A percentile compares a stretch with the other conserved stretches of the same genome.
These are phyloP conservation scores for Aspergillus sp. DNA, from an alignment of 2,329 filamentous ascomycete genomes.

Conservation along the genomic window DNA sequence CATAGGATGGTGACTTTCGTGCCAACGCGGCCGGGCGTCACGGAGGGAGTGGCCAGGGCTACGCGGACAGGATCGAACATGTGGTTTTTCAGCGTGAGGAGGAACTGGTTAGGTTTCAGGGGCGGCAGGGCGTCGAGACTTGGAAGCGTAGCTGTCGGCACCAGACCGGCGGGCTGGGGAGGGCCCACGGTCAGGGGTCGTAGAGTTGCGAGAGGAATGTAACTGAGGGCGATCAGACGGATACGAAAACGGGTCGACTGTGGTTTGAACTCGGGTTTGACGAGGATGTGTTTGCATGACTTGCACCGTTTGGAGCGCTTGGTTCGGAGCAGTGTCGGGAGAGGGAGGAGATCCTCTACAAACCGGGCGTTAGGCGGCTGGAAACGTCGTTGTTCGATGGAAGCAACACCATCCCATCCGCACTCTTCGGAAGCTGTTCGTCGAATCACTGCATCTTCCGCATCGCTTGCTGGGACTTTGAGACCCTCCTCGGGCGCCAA, in stretches of 20 bases:
- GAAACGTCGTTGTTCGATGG: conserved; percentile 44
- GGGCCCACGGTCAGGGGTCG: conserved; percentile 44
- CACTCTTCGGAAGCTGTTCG: conserved; percentile 45
- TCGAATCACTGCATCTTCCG: conserved; percentile 53
- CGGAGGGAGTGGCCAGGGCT: conserved; percentile 73
- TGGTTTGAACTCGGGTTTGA: conserved; percentile 87
- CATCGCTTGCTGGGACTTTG: conserved; percentile 50
- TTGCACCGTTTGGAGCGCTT: conserved; percentile 92
- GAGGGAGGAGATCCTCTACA: conserved; percentile 65
- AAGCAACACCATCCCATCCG: conserved; percentile 59
- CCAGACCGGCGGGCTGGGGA: conserved; percentile 29
- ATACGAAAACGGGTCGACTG: conserved; percentile 86
- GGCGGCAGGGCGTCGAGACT: conserved; percentile 43
- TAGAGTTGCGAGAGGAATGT: conserved; percentile 71
- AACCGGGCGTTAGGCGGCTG: conserved; percentile 52
- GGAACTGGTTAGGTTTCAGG: conserved; percentile 59
- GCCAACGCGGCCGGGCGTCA: conserved; percentile 66
- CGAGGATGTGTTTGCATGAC: conserved; percentile 86
- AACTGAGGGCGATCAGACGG: conserved; percentile 75
- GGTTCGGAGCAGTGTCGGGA: conserved; percentile 74
- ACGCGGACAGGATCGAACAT: conserved; percentile 87
- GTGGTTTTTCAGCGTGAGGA: conserved; percentile 86
- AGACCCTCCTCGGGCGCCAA: conserved; percentile 63
- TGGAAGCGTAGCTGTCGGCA: conserved; percentile 17
- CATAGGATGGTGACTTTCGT: conserved; percentile 86